Conservation (phyloP, 116 monocot genomes). For the Posidonia oceanica region DNA sequence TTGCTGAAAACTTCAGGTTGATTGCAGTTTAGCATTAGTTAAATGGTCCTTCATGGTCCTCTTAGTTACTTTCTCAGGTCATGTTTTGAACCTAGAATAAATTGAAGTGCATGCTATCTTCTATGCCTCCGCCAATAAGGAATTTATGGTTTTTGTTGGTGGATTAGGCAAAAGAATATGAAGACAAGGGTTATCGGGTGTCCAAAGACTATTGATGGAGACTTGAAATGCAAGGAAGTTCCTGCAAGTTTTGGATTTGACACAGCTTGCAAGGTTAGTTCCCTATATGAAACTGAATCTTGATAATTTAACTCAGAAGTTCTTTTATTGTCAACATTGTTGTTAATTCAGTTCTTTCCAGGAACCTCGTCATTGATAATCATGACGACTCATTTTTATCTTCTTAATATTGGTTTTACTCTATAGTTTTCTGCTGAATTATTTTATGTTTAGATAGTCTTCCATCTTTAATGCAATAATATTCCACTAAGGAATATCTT, state of each 20-base stretch:
- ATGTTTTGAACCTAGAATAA: no score
- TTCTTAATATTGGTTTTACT: no score
- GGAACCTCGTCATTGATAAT: no score
- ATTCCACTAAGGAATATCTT: no score
- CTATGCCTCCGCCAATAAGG: not conserved
- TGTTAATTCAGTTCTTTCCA: no score
- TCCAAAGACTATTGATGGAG: constrained; percentile 97
- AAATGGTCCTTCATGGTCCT: no score
- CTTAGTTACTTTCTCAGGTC: no score
- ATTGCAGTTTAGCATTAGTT: not conserved
- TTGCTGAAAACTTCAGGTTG: constrained; percentile 87
- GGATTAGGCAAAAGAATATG: constrained; percentile 60
- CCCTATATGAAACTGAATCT: not conserved
- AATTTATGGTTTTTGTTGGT: not conserved
- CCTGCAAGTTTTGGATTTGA: constrained; percentile 99
- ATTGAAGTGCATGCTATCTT: not conserved
- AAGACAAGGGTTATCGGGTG: constrained; percentile 90
- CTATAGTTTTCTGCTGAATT: no score
- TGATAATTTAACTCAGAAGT: not conserved
- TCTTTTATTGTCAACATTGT: no score
- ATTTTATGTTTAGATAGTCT: no score
- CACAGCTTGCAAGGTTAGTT: constrained; percentile 85
- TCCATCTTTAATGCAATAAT: no score
- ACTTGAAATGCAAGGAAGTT: constrained; percentile 94
- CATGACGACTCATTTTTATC: no score